These are phyloP conservation scores for Clathrospora elynae DNA, from an alignment of 2,329 filamentous ascomycete genomes.

Conservation along the genomic window DNA sequence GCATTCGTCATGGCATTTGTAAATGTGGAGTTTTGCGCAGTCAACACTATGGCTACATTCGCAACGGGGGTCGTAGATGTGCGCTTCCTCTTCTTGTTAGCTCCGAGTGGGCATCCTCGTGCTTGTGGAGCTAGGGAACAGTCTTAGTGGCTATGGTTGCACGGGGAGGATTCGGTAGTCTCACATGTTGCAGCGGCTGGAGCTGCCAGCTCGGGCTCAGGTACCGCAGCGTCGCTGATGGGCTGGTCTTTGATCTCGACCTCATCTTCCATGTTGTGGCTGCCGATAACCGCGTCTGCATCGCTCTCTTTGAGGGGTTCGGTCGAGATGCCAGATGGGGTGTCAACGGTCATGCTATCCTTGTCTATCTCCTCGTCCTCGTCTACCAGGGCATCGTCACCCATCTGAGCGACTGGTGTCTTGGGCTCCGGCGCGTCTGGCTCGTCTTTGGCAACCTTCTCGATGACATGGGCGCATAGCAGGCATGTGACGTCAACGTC, in stretches of 20 bases:
- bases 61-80: not conserved
- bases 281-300: constrained; percentile 3
- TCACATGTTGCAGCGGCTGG: constrained; percentile 13
- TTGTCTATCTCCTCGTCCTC: not conserved
- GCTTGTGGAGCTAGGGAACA: constrained; percentile 5
- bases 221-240: not conserved
- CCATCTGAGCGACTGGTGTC: not conserved
- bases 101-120: constrained; percentile 10
- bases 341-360: no score
- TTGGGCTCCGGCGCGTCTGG: constrained; percentile 1
- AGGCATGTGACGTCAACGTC: constrained; percentile 28
- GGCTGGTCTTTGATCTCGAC: not conserved
- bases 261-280: not conserved
- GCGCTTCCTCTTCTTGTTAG: constrained; percentile 6
- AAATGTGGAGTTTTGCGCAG: not conserved
- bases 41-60: not conserved
- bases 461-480: constrained; percentile 23
- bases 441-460: constrained; percentile 11
- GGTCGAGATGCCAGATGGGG: not conserved
- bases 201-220: not conserved
- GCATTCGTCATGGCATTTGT: not conserved
- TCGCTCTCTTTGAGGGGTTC: not conserved
- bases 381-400: constrained; percentile 3
- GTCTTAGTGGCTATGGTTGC: constrained; percentile 11
- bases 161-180: constrained; percentile 6